Evolutionary conservation across 192 early-diverging fungal genomes (phyloP).

Genomic region (Umbelopsis vinacea): DNA sequence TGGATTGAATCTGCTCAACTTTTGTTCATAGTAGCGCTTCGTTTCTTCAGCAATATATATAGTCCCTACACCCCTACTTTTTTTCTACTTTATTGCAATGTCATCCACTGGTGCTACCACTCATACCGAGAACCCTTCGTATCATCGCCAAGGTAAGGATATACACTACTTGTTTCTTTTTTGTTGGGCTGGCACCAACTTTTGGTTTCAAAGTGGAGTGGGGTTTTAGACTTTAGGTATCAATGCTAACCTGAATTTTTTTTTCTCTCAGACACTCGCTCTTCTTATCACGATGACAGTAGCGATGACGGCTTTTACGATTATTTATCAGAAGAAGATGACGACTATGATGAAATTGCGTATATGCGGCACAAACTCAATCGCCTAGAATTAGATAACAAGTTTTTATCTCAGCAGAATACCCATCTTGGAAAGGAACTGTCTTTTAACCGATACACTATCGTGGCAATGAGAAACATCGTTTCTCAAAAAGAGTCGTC

Average conservation of each 20-base stretch:
- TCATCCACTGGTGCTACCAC: neutral
- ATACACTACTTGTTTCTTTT: neutral
- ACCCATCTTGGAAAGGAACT: slow-evolving; percentile 30
- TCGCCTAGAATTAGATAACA: slow-evolving; percentile 36
- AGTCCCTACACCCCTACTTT: neutral
- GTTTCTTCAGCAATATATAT: neutral
- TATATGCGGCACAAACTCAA: slow-evolving; percentile 15
- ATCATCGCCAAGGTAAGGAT: neutral
- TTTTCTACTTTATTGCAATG: slow-evolving; percentile 11
- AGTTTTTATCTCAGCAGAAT: slow-evolving; percentile 38
- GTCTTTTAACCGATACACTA: slow-evolving; percentile 38
- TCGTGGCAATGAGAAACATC: slow-evolving; percentile 38
- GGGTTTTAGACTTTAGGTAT: too few species aligned
- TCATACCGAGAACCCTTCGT: neutral
- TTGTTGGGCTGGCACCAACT: neutral
- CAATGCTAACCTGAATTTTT: too few species aligned
- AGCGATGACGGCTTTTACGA: slow-evolving; percentile 18
- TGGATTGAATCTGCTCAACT: neutral
- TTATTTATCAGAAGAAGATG: slow-evolving; percentile 15
- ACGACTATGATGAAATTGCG: slow-evolving; percentile 11
- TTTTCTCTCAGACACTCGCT: neutral
- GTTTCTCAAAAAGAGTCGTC: slow-evolving; percentile 34
- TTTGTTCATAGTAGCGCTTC: neutral
- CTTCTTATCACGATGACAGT: slow-evolving; percentile 2
- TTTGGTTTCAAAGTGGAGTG: too few species aligned